Conservation (phyloP, 2,329 filamentous ascomycete genomes). For the Phialophora verrucosa region DNA sequence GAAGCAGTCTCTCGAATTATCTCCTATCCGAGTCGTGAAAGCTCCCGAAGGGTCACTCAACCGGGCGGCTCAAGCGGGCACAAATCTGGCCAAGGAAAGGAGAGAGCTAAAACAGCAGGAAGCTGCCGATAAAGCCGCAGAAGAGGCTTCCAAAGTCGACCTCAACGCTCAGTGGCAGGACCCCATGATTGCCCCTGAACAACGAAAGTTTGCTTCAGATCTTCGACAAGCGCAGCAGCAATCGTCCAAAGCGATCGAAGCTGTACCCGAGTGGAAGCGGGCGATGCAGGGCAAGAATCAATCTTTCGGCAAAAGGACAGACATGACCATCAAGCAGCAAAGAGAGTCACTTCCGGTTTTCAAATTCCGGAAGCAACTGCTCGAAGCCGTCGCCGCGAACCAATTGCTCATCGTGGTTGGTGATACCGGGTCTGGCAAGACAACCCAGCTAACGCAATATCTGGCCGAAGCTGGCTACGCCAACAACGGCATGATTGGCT, state of each 20-base stretch:
- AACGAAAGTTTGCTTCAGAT: constrained; percentile 87
- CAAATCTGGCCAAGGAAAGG: constrained; percentile 84
- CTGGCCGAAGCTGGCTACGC: constrained; percentile 94
- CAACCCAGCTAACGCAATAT: constrained; percentile 95
- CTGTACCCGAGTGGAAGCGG: constrained; percentile 90
- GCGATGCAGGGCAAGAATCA: constrained; percentile 79
- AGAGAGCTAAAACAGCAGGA: constrained; percentile 89
- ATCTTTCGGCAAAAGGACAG: constrained; percentile 82
- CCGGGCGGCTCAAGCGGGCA: constrained; percentile 91
- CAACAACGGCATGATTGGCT: constrained; percentile 86
- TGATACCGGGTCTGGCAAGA: constrained; percentile 97
- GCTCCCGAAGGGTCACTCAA: constrained; percentile 98
- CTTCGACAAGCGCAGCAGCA: constrained; percentile 69
- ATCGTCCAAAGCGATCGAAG: constrained; percentile 64
- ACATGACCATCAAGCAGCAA: constrained; percentile 93
- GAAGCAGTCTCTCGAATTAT: constrained; percentile 92
- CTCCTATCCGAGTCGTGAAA: constrained; percentile 94
- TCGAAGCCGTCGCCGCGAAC: constrained; percentile 84
- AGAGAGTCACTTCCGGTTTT: constrained; percentile 87
- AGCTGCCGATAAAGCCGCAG: constrained; percentile 75
- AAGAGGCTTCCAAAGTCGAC: constrained; percentile 78
- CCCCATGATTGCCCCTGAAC: constrained; percentile 86
- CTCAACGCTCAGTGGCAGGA: constrained; percentile 93
- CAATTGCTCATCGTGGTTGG: constrained; percentile 95
- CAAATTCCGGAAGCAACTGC: constrained; percentile 83